These are phyloP conservation scores for Fraxinus velutina DNA, from an alignment of 305 asterid species.

Conservation along the genomic window DNA sequence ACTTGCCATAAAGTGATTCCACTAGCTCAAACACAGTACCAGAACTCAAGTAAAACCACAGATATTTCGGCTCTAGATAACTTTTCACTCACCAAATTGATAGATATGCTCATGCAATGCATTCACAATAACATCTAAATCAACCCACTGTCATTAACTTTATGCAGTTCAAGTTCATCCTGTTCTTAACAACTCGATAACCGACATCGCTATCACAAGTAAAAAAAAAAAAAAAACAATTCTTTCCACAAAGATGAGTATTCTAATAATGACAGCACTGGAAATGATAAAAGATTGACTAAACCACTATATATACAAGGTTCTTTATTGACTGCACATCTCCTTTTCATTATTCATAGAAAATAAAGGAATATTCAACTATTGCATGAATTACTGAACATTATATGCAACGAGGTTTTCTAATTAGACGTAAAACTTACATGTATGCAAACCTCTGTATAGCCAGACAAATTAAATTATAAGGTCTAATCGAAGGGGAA, in stretches of 20 bases:
- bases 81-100: neutral
- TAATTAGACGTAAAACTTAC: neutral
- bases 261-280: conserved; percentile 8
- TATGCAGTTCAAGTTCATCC: conserved; percentile 16
- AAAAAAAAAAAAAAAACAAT: neutral
- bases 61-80: neutral
- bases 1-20: conserved; percentile 39
- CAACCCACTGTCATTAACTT: conserved; percentile 14
- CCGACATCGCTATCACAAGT: conserved; percentile 3
- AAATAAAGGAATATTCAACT: neutral
- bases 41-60: conserved; percentile 23
- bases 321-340: conserved; percentile 8
- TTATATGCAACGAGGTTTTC: neutral
- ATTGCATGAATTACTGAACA: neutral
- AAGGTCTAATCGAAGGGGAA: neutral
- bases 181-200: conserved; percentile 19
- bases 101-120: conserved; percentile 18
- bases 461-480: neutral
- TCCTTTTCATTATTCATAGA: conserved; percentile 1
- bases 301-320: neutral
- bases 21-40: conserved; percentile 26
- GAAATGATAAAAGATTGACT: conserved; percentile 1
- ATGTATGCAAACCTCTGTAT: neutral
- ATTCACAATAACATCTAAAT: conserved; percentile 1
- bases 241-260: neutral